Conservation (phyloP, 169 alveolate genomes). For the Eimeria falciformis region DNA sequence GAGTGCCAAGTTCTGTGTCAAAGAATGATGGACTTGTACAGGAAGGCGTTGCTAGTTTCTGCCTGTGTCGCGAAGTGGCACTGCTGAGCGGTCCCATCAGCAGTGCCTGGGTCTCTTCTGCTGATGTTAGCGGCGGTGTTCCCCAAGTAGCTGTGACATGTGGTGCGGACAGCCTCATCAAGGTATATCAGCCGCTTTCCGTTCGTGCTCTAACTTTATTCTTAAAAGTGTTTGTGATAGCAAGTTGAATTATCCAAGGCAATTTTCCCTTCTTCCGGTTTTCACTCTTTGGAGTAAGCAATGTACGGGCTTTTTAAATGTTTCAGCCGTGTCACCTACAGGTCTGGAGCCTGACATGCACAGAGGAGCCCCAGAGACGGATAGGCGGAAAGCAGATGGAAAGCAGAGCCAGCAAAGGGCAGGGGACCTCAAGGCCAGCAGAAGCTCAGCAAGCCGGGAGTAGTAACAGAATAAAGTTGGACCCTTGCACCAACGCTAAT, state of each 20-base stretch:
- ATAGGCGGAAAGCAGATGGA: too few species aligned
- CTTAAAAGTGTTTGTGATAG: neutral
- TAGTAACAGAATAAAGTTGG: too few species aligned
- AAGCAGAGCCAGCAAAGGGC: too few species aligned
- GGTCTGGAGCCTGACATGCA: conserved; percentile 48
- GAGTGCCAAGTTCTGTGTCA: neutral
- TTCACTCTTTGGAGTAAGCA: neutral
- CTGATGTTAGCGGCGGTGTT: neutral
- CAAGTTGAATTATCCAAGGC: neutral
- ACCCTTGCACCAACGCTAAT: too few species aligned
- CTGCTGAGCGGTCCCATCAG: conserved; percentile 75
- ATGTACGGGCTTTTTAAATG: too few species aligned
- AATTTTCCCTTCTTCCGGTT: neutral
- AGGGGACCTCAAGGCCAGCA: too few species aligned
- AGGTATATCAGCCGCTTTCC: neutral
- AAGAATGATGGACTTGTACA: neutral
- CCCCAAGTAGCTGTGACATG: conserved; percentile 31
- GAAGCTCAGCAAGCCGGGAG: too few species aligned
- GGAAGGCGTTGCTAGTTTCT: conserved; percentile 5
- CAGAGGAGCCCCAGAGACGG: too few species aligned
- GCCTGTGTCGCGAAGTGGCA: conserved; percentile 55
- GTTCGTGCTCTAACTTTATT: neutral
- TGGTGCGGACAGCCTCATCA: conserved; percentile 52
- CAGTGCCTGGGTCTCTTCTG: conserved; percentile 47
- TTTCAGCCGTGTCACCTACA: too few species aligned